Base-by-base conservation (phyloP, 176 grass and related monocot genomes). In the Phoenix dactylifera region DNA sequence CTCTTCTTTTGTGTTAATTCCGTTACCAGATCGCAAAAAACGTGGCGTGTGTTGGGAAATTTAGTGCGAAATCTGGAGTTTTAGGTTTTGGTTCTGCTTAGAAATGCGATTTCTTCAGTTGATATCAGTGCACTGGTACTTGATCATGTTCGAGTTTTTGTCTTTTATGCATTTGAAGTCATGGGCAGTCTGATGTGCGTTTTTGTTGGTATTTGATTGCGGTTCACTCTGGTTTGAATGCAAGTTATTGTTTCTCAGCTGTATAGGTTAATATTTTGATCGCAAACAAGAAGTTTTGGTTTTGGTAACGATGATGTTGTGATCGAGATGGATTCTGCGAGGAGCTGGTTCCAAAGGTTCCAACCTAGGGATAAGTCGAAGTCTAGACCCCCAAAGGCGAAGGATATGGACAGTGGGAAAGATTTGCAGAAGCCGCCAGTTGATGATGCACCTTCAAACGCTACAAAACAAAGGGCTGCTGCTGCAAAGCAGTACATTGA, bases 401-500 rank as follows among this genome's bases (percentile, higher is more conserved):
- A 23, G 22, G 60, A 44, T 44, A 44, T 9, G 3, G 79, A 18
- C 5, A 44, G 29, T 56, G 65, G 24, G 25, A 68, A 68, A 24
- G 52, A 68, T 39, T 5, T 17, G 28, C 65, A 55, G 52, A 68
- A 68, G 52, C 65, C 65, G 56, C 65, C 53, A 54, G 22, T 44
- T 16, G 85, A 70, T 66, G 69, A 63, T 24, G 65, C 49, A 14
- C 28, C 79, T 20, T 88, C 85, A 14, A 80, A 62, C 65, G 65
- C 80, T 35, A 77, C 85, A 57, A 78, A 70, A 65, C 76, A 83
- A 64, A 89, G 80, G 77, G 85, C 63, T 60, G 85, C 66, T 14
- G 76, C 77, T 16, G 85, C 85, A 6, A 89, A 89, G 76, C 80
- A 89, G 76, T 89, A 70, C 69, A 89, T 89, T 50, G 85, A 89